Evolutionary conservation across 257 asterid species (phyloP), one percentile per base, ranked within the genome.

Genomic region (Solanum rostratum): DNA sequence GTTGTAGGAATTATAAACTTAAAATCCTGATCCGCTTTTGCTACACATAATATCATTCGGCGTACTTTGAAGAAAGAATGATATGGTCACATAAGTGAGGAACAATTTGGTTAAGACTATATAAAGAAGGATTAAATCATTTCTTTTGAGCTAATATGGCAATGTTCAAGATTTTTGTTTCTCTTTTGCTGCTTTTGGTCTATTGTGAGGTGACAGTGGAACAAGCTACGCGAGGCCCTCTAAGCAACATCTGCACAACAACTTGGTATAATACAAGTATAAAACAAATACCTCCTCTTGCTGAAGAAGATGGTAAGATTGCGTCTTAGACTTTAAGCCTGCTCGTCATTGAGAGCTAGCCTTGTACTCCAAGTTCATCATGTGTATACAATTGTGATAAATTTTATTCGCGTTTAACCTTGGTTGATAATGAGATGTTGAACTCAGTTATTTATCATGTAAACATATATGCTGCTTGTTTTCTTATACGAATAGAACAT

Each of bases 201-300:
- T 18, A 19, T 19, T 69, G 79, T 69, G 29, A 69, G 18, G 50
- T 69, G 10, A 69, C 18, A 10, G 79, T 39, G 46, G 79, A 69
- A 69, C 52, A 68, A 20, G 29, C 9, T 9, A 68, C 78, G 3
- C 18, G 3, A 12, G 52, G 79, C 29, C 79, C 52, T 69, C 79
- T 39, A 18, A 4, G 4, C 52, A 19, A 2, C 1, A 69, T 69
- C 16, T 69, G 79, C 20, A 18, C 79, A 20, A 0, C 0, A 0
- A 69, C 52, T 39, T 19, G 8, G 18, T 1, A 0, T 19, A 0
- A 69, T 10, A 0, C 0, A 16, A 19, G 0, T 10, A 19, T 10
- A 10, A 1, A 0, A 29, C 0, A 2, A 1, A 16, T 3, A 16
- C 46, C 24, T 30, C 74, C 46, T 66, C 74, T 66, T 66, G 74